Evolutionary conservation across 164 flowering plant genomes (phyloP), one percentile per base, ranked within the genome.

Genomic region (Annona cherimola): DNA sequence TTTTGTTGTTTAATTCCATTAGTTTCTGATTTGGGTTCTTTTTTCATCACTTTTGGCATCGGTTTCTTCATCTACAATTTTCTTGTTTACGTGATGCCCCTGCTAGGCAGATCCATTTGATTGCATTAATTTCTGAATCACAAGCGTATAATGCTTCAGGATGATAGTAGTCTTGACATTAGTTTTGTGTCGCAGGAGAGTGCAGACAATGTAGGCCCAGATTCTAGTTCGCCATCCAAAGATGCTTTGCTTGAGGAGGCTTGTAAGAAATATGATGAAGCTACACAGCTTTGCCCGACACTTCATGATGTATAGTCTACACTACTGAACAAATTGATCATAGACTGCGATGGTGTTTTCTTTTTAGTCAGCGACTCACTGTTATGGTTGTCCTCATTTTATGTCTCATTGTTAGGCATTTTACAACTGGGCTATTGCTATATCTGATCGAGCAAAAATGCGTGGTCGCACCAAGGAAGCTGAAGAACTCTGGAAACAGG

Each of bases 391-490:
- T 8, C 14, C 14, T 9, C 41, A 55, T 64, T 78, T 6, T 70
- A 39, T 81, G 54, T 26, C 35, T 26, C 35, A 26, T 26, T 26
- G 35, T 61, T 77, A 95, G 99, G 99, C 99, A 5, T 95, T 82
- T 77, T 95, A 95, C 77, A 95, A 95, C 78, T 95, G 99, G 99
- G 99, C 99, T 50, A 95, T 95, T 78, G 99, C 99, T 66, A 95
- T 95, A 60, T 95, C 99, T 64, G 99, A 95, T 73, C 90, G 97
- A 63, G 99, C 99, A 41, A 95, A 93, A 85, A 86, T 95, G 89
- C 96, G 98, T 70, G 99, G 99, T 44, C 97, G 99, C 74, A 95
- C 99, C 35, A 95, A 95, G 81, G 99, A 93, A 83, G 99, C 99
- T 64, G 99, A 95, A 84, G 99, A 93, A 80, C 76, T 95, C 54